These are phyloP conservation scores for Colletotrichum eremochloae DNA, from an alignment of 2,329 filamentous ascomycete genomes.

Conservation along the genomic window DNA sequence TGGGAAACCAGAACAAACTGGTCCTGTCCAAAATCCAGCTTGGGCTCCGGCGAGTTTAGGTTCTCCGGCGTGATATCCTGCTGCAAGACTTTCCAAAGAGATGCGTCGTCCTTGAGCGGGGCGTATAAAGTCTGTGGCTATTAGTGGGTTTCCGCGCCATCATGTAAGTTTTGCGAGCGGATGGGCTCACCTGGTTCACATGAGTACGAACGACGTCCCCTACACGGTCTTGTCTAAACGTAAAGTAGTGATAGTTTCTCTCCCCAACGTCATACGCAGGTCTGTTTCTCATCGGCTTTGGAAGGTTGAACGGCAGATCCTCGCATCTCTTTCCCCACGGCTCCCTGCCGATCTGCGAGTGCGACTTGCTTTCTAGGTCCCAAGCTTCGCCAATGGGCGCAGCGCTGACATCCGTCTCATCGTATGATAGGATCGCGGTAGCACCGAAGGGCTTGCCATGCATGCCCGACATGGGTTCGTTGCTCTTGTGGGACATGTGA, in stretches of 20 bases:
- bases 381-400: slow-evolving; percentile 41
- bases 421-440: slow-evolving; percentile 41
- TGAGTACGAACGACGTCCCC: slow-evolving; percentile 33
- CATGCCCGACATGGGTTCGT: slow-evolving; percentile 22
- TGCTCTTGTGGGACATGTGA: slow-evolving; percentile 39
- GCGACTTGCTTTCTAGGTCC: slow-evolving; percentile 30
- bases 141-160: neutral
- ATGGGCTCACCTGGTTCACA: slow-evolving; percentile 24
- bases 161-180: neutral
- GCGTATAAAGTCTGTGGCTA: slow-evolving; percentile 37
- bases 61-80: slow-evolving; percentile 33
- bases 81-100: slow-evolving; percentile 34
- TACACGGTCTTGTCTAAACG: slow-evolving; percentile 31
- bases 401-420: slow-evolving; percentile 35
- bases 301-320: slow-evolving; percentile 44
- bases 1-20: slow-evolving; percentile 42
- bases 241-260: slow-evolving; percentile 40
- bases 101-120: slow-evolving; percentile 39
- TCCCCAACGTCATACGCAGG: slow-evolving; percentile 43
- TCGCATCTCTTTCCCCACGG: slow-evolving; percentile 35
- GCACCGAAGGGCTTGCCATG: slow-evolving; percentile 39
- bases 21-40: slow-evolving; percentile 35
- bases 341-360: slow-evolving; percentile 25
- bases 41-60: slow-evolving; percentile 30
- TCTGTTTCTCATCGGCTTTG: slow-evolving; percentile 41